These are phyloP conservation scores for Akanthomyces lecanii DNA, from an alignment of 2,329 filamentous ascomycete species.

Conservation along the genomic window DNA sequence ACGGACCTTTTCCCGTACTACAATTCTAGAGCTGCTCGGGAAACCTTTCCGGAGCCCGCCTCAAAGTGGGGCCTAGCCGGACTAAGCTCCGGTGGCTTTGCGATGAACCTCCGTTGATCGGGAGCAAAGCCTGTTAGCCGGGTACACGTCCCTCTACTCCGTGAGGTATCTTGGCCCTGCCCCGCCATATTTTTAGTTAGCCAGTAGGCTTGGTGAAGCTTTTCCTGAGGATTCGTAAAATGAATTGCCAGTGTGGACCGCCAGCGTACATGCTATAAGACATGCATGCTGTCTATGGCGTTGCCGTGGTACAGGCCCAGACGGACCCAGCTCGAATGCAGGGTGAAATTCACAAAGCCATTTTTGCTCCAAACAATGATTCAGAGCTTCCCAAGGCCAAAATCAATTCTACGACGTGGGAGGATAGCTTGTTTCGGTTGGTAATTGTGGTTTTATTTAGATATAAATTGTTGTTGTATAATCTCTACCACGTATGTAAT, in stretches of 20 bases:
- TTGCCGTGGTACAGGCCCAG: neutral
- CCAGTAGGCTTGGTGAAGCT: neutral
- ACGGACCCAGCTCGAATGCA: neutral
- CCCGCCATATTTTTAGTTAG: neutral
- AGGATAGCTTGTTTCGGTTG: neutral
- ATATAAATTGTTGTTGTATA: neutral
- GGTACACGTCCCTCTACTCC: neutral
- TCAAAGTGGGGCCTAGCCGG: constrained; percentile 10
- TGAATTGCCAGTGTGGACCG: neutral
- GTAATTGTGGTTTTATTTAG: neutral
- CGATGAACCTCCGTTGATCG: constrained; percentile 7
- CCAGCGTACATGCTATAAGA: neutral
- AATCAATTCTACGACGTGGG: too few species aligned
- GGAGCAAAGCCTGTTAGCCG: neutral
- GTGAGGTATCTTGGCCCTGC: neutral
- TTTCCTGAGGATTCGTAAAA: neutral
- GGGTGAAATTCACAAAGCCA: neutral
- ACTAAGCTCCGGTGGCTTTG: constrained; percentile 1
- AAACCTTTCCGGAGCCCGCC: constrained; percentile 6
- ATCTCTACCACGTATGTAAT: neutral
- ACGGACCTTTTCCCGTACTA: neutral
- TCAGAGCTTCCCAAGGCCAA: too few species aligned
- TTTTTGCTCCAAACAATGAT: neutral
- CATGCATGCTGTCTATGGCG: constrained; percentile 1
- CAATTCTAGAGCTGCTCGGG: neutral